A percentile compares a stretch with the other conserved stretches of the same genome.
Evolutionary conservation across 176 grass and related monocot genomes (phyloP).

Genomic region (Rhynchospora pubera): DNA sequence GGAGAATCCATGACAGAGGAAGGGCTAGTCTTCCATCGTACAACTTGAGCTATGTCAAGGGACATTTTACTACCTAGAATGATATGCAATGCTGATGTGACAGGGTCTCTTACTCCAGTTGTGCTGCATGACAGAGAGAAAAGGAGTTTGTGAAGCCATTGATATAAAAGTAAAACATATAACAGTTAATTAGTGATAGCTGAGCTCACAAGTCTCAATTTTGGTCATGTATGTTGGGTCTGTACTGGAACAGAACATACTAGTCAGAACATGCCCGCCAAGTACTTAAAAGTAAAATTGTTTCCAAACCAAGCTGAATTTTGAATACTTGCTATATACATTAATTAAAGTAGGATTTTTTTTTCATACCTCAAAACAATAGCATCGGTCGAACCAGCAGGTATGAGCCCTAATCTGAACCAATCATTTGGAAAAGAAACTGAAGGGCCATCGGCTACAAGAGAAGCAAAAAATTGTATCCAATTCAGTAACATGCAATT

Average conservation of each 20-base stretch:
- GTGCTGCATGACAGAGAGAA: constrained; percentile 37
- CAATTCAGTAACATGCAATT: neutral
- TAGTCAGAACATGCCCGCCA: neutral
- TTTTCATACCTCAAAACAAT: constrained; percentile 76
- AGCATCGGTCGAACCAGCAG: constrained; percentile 92
- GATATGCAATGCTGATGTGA: constrained; percentile 86
- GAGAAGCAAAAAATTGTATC: constrained; percentile 11
- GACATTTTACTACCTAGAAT: constrained; percentile 71
- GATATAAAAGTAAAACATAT: neutral
- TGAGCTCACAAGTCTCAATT: neutral
- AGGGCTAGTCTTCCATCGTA: constrained; percentile 86
- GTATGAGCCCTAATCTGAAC: constrained; percentile 93
- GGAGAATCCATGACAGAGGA: constrained; percentile 47
- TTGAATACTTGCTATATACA: neutral
- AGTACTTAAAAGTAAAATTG: constrained; percentile 5
- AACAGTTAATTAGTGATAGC: neutral
- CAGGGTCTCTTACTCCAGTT: constrained; percentile 82
- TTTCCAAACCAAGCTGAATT: neutral
- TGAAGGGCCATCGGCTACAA: constrained; percentile 42
- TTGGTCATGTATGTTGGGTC: neutral
- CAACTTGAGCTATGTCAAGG: constrained; percentile 95
- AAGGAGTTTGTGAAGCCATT: neutral
- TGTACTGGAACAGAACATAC: neutral
- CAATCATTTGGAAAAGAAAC: constrained; percentile 82
- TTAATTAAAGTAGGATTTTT: neutral